Evolutionary conservation across 192 early-diverging fungal genomes (phyloP).

Genomic region (Pilaira anomala): DNA sequence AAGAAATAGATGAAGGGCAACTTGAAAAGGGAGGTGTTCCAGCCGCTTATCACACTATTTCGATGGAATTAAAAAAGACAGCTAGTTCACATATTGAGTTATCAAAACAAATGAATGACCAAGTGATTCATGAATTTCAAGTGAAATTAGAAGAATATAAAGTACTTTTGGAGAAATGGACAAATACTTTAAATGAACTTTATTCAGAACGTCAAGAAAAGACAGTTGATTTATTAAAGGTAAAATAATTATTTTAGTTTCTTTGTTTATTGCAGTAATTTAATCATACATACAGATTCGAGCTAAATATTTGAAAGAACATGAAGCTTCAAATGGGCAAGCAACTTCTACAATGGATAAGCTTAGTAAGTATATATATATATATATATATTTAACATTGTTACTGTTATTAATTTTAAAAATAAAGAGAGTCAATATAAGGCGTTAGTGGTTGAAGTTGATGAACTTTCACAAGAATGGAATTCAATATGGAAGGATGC

Average conservation of each 20-base stretch:
- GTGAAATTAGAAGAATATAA: conserved; percentile 4
- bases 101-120: conserved; percentile 3
- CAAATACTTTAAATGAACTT: background rate
- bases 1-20: background rate
- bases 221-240: conserved; percentile 4
- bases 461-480: conserved; percentile 21
- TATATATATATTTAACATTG: background rate
- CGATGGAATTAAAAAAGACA: conserved; percentile 15
- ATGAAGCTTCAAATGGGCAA: background rate
- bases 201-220: conserved; percentile 4
- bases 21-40: background rate
- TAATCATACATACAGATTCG: background rate
- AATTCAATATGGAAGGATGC: conserved; percentile 19
- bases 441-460: conserved; percentile 3
- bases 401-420: background rate
- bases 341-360: background rate
- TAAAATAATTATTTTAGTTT: background rate
- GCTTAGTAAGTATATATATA: background rate
- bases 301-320: conserved; percentile 3
- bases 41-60: conserved; percentile 10
- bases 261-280: no score
- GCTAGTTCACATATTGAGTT: conserved; percentile 20
- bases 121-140: conserved; percentile 9
- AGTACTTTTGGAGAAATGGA: conserved; percentile 9
- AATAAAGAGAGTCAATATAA: conserved; percentile 27